Evolutionary conservation across 2,329 filamentous ascomycete species (phyloP).

Genomic region (Chlorencoelia australis): DNA sequence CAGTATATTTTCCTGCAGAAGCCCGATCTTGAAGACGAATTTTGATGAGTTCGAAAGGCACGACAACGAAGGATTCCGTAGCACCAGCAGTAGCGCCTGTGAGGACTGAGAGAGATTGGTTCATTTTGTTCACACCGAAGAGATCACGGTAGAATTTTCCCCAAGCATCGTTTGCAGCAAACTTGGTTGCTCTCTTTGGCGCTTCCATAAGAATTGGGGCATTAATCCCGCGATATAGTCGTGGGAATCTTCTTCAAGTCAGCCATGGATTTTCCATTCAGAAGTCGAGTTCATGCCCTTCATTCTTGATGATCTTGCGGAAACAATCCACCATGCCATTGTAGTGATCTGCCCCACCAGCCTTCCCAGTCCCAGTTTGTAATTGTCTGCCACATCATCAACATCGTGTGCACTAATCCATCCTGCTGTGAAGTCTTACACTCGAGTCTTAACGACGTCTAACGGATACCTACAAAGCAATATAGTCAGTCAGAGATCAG

Average conservation of each 20-base stretch:
- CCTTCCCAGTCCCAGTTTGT: conserved; percentile 65
- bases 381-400: conserved; percentile 54
- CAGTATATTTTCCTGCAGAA: conserved; percentile 77
- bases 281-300: conserved; percentile 55
- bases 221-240: conserved; percentile 89
- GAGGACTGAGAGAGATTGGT: conserved; percentile 79
- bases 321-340: conserved; percentile 98
- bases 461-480: conserved; percentile 72
- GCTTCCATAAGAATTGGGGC: conserved; percentile 98
- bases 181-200: conserved; percentile 93
- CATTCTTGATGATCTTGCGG: conserved; percentile 89
- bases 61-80: conserved; percentile 92
- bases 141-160: conserved; percentile 83
- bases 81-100: conserved; percentile 92
- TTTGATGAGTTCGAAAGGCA: conserved; percentile 97
- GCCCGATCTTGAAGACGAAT: conserved; percentile 95
- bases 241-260: conserved; percentile 22
- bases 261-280: neutral
- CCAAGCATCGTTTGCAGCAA: conserved; percentile 98
- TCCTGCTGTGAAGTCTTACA: conserved; percentile 53
- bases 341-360: conserved; percentile 71
- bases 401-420: neutral
- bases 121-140: conserved; percentile 82
- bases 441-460: conserved; percentile 96
- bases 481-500: neutral